These are phyloP conservation scores for Nicotiana knightiana DNA, from an alignment of 257 asterid genomes.

Conservation along the genomic window DNA sequence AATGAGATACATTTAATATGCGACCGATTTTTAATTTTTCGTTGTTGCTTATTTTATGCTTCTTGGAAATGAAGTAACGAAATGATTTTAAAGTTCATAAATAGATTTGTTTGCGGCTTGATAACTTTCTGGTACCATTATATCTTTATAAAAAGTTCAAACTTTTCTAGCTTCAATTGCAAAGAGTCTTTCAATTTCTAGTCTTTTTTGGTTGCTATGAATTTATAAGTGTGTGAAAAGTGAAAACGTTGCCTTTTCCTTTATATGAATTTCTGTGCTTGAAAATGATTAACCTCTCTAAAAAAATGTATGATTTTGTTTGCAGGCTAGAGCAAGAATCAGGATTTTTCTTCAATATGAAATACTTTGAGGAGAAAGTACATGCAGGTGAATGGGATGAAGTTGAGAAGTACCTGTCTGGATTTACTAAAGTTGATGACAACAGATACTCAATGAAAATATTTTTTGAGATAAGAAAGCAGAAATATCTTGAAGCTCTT, in stretches of 20 bases:
- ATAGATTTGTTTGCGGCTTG: neutral
- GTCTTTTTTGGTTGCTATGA: neutral
- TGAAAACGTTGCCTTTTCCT: neutral
- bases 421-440: constrained; percentile 93
- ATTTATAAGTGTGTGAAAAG: neutral
- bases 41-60: neutral
- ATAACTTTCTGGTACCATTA: neutral
- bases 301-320: constrained; percentile 1
- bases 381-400: constrained; percentile 98
- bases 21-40: neutral
- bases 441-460: constrained; percentile 97
- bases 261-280: constrained; percentile 1
- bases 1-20: constrained; percentile 1
- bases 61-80: neutral
- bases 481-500: constrained; percentile 97
- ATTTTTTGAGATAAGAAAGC: constrained; percentile 91
- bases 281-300: neutral
- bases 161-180: neutral
- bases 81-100: neutral
- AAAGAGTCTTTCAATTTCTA: neutral
- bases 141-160: neutral
- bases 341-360: constrained; percentile 91
- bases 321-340: constrained; percentile 97
- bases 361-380: constrained; percentile 92
- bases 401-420: constrained; percentile 93